Percentiles rank a stretch among this genome's conserved stretches.
phyloP scores from a whole-genome alignment of 768 basidiomycete genomes.

The Polyporus arcularius region DNA sequence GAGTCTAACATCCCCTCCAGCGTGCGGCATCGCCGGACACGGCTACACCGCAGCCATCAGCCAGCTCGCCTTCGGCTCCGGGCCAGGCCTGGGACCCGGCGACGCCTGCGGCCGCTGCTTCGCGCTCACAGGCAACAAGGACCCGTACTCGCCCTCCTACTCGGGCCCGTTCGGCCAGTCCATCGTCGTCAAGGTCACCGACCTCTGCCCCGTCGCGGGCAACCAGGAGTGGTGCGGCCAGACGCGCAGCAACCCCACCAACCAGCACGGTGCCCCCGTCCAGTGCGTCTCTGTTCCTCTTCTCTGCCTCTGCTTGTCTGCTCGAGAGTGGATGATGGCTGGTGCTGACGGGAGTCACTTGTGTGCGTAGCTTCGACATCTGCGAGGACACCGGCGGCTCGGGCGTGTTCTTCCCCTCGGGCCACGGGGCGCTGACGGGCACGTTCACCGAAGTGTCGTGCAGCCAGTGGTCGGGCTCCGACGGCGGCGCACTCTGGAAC shows the following conservation, averaged over 20 bases:
- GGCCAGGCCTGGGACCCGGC: conserved; percentile 51
- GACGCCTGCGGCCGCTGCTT: conserved; percentile 68
- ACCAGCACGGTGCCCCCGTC: conserved; percentile 46
- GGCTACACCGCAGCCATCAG: conserved; percentile 60
- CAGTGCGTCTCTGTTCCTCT: conserved; percentile 41
- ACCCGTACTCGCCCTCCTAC: conserved; percentile 54
- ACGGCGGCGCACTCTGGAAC: conserved; percentile 45
- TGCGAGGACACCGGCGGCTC: conserved; percentile 59
- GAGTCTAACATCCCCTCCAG: conserved; percentile 28
- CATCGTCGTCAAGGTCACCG: conserved; percentile 53
- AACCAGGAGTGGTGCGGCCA: conserved; percentile 61
- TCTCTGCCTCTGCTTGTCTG: too few species aligned
- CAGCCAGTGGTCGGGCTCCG: conserved; percentile 57
- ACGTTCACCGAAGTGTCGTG: conserved; percentile 57
- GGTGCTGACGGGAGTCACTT: neutral
- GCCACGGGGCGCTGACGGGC: conserved; percentile 55
- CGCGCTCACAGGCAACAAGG: conserved; percentile 46
- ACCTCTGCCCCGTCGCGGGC: conserved; percentile 47
- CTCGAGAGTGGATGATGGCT: too few species aligned
- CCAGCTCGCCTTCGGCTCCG: conserved; percentile 56
- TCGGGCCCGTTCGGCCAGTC: conserved; percentile 48
- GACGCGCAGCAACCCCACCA: conserved; percentile 40
- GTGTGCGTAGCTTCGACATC: conserved; percentile 52
- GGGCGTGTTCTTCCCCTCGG: conserved; percentile 55
- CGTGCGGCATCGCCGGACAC: conserved; percentile 51